Percentiles rank a stretch among this genome's conserved stretches.
Evolutionary conservation across 1,284 basidiomycete genomes (phyloP).

Genomic region (Fistulinella cinereoalba): DNA sequence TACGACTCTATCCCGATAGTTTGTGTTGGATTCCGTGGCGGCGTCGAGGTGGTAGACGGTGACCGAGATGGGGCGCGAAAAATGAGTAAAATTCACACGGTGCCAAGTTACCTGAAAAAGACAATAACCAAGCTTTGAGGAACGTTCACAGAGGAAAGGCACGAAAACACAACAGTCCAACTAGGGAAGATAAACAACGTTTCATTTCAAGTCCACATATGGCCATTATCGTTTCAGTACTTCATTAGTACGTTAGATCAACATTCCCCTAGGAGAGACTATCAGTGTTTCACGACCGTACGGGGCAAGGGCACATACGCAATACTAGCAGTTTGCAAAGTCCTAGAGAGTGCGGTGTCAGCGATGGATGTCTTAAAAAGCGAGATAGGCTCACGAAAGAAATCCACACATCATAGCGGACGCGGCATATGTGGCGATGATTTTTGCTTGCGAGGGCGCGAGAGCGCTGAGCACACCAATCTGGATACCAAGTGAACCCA

Average conservation of each 20-base stretch:
- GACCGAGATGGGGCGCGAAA: too few species aligned
- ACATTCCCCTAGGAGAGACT: slow-evolving; percentile 43
- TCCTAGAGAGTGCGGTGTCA: slow-evolving; percentile 31
- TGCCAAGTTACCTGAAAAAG: too few species aligned
- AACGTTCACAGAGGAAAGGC: too few species aligned
- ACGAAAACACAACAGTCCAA: neutral
- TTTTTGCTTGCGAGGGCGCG: slow-evolving; percentile 70
- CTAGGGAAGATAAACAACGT: neutral
- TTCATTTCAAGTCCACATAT: neutral
- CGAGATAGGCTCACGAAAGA: slow-evolving; percentile 43
- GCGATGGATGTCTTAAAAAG: neutral
- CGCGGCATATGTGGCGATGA: slow-evolving; percentile 68
- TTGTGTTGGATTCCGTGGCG: too few species aligned
- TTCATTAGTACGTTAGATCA: slow-evolving; percentile 34
- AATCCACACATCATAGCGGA: slow-evolving; percentile 84
- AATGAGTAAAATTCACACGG: too few species aligned
- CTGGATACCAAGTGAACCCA: slow-evolving; percentile 84
- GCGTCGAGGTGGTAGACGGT: too few species aligned
- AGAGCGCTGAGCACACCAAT: slow-evolving; percentile 85
- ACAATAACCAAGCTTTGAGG: too few species aligned
- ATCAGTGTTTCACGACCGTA: slow-evolving; percentile 7
- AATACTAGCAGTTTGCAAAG: slow-evolving; percentile 70
- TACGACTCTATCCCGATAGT: too few species aligned
- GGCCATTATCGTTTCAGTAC: neutral
- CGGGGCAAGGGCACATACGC: slow-evolving; percentile 45